Conservation (phyloP, 2,329 filamentous ascomycete genomes). For the Thelonectria olida region DNA sequence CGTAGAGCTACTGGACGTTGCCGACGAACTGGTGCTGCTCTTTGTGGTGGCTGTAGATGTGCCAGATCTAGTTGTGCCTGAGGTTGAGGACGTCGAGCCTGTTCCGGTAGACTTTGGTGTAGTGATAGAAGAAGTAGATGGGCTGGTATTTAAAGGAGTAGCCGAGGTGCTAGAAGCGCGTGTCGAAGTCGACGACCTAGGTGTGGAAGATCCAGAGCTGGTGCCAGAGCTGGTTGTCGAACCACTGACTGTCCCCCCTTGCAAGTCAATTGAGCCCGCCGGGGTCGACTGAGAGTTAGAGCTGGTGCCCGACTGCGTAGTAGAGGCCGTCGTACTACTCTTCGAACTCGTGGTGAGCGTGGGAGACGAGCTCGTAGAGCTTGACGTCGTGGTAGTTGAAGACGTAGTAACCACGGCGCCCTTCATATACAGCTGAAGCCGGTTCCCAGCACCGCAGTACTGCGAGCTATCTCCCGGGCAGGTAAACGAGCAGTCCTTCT, state of each 20-base stretch:
- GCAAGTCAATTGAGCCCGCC: too few relatives aligned
- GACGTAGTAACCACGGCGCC: not conserved
- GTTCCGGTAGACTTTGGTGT: not conserved
- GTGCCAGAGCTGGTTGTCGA: not conserved
- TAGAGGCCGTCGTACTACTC: not conserved
- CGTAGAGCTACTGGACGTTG: not conserved
- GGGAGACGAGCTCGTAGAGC: conserved; percentile 10
- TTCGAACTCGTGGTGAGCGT: conserved; percentile 4
- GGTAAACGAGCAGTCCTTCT: conserved; percentile 45
- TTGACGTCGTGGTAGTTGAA: conserved; percentile 2
- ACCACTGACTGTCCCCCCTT: too few relatives aligned
- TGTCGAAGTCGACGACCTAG: not conserved
- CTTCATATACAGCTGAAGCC: conserved; percentile 46
- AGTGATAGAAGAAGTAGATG: not conserved
- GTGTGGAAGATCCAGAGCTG: not conserved
- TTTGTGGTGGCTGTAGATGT: conserved; percentile 3
- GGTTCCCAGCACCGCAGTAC: conserved; percentile 47
- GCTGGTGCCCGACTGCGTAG: not conserved
- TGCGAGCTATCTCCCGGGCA: conserved; percentile 45
- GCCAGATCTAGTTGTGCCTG: not conserved
- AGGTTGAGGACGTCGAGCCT: not conserved
- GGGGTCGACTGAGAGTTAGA: not conserved
- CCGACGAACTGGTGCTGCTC: not conserved
- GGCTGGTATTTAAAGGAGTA: conserved; percentile 6
- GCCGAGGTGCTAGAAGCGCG: not conserved